Conservation (phyloP, 106 monocot genomes). For the Posidonia australis region DNA sequence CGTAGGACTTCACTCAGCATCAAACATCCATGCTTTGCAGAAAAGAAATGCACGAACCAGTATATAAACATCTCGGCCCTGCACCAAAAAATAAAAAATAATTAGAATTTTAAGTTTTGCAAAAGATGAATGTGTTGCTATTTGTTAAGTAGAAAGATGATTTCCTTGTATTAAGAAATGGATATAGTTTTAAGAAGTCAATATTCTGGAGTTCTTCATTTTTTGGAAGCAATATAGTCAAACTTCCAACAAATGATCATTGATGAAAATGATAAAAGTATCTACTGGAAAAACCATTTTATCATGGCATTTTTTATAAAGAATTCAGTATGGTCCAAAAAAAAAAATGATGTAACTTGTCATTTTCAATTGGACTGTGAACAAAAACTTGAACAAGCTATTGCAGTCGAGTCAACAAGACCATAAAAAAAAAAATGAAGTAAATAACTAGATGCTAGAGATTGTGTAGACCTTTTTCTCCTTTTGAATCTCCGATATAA, state of each 20-base stretch:
- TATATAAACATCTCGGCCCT: slow-evolving; percentile 97
- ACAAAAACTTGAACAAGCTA: neutral
- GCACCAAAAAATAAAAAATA: slow-evolving; percentile 24
- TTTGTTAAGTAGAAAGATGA: neutral
- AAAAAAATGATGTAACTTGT: neutral
- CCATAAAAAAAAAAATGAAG: neutral
- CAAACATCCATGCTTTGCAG: neutral
- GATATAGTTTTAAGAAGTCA: neutral
- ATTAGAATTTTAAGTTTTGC: neutral
- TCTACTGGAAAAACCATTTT: neutral
- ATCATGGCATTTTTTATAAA: neutral
- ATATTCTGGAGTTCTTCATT: neutral
- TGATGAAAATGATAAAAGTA: neutral
- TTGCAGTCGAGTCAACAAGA: neutral
- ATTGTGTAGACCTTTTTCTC: slow-evolving; percentile 72
- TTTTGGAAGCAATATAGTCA: neutral
- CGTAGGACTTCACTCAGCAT: neutral
- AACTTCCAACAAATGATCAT: neutral
- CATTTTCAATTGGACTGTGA: neutral
- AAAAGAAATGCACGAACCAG: slow-evolving; percentile 46
- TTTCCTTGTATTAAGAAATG: neutral
- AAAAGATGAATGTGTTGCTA: neutral
- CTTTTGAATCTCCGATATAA: slow-evolving; percentile 85
- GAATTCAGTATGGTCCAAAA: neutral
- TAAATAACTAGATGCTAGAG: neutral